These are phyloP conservation scores for Xylaria sp. DNA, from an alignment of 2,329 filamentous ascomycete species.

Conservation along the genomic window DNA sequence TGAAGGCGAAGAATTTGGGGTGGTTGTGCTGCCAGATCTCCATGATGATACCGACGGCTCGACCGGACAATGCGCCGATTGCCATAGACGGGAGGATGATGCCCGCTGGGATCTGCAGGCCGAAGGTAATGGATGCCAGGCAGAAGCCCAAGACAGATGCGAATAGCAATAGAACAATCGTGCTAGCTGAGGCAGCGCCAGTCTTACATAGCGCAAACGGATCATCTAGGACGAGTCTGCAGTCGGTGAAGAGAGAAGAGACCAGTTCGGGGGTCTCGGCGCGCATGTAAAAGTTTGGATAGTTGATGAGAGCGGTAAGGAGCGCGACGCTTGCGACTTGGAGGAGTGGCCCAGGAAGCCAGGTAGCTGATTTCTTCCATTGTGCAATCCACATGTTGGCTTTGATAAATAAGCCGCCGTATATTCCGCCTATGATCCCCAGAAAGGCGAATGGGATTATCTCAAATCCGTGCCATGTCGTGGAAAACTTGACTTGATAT, in stretches of 20 bases:
- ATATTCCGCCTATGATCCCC: slow-evolving; percentile 85
- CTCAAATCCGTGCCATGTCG: slow-evolving; percentile 91
- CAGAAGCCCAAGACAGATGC: slow-evolving; percentile 80
- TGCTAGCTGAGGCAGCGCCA: slow-evolving; percentile 73
- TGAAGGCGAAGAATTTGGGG: slow-evolving; percentile 71
- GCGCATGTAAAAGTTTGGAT: slow-evolving; percentile 93
- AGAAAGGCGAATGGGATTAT: slow-evolving; percentile 81
- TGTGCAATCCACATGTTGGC: slow-evolving; percentile 80
- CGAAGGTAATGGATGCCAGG: slow-evolving; percentile 83
- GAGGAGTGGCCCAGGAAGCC: slow-evolving; percentile 65
- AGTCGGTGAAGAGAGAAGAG: slow-evolving; percentile 87
- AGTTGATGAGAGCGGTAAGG: slow-evolving; percentile 84
- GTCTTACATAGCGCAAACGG: slow-evolving; percentile 86
- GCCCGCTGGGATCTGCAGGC: slow-evolving; percentile 87
- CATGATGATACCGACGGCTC: slow-evolving; percentile 82
- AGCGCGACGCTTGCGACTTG: slow-evolving; percentile 78
- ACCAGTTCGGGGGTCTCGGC: slow-evolving; percentile 88
- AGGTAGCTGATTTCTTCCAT: slow-evolving; percentile 65
- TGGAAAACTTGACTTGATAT: slow-evolving; percentile 91
- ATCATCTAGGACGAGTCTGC: slow-evolving; percentile 74
- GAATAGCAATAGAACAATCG: slow-evolving; percentile 75
- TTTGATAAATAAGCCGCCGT: slow-evolving; percentile 91
- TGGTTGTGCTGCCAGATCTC: slow-evolving; percentile 80
- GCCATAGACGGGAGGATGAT: slow-evolving; percentile 96
- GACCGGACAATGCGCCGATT: slow-evolving; percentile 84